phyloP scores from a whole-genome alignment of 1,284 basidiomycete genomes.

The Cryptococcus amylolentus region DNA sequence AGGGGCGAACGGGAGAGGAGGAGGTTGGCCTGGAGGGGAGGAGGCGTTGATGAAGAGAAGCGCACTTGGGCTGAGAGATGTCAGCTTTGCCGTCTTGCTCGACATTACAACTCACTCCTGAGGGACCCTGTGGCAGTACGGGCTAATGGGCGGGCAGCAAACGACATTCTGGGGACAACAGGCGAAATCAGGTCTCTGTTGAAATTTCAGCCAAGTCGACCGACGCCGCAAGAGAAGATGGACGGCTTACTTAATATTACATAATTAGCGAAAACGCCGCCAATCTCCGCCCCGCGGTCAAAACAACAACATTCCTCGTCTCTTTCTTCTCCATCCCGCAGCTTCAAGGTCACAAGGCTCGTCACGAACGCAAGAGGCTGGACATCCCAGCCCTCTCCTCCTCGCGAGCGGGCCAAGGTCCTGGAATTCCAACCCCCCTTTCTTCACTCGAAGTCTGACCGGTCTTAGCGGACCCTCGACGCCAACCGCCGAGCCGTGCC shows the following conservation, averaged over 20 bases:
- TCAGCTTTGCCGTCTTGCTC: too few species aligned
- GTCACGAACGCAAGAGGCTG: slow-evolving; percentile 25
- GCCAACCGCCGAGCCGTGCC: slow-evolving; percentile 36
- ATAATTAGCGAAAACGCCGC: too few species aligned
- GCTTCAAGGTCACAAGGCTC: slow-evolving; percentile 52
- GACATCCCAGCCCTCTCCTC: slow-evolving; percentile 7
- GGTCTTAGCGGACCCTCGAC: slow-evolving; percentile 44
- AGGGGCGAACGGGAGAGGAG: slow-evolving; percentile 81
- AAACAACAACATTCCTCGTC: too few species aligned
- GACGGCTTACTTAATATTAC: too few species aligned
- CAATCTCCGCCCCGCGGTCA: too few species aligned
- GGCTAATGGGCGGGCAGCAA: neutral
- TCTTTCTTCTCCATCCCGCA: slow-evolving; percentile 10
- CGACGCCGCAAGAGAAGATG: too few species aligned
- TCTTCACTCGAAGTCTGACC: slow-evolving; percentile 17
- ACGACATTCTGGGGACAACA: neutral
- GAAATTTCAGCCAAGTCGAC: too few species aligned
- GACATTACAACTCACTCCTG: too few species aligned
- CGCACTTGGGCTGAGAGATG: neutral
- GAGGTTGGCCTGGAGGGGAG: slow-evolving; percentile 52
- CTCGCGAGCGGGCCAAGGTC: slow-evolving; percentile 52
- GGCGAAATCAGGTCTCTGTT: too few species aligned
- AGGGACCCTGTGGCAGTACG: neutral
- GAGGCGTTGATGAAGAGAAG: slow-evolving; percentile 18
- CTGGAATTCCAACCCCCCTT: slow-evolving; percentile 50